Conservation (phyloP, 2,329 filamentous ascomycete species). For the Pseudogymnoascus sp. region DNA sequence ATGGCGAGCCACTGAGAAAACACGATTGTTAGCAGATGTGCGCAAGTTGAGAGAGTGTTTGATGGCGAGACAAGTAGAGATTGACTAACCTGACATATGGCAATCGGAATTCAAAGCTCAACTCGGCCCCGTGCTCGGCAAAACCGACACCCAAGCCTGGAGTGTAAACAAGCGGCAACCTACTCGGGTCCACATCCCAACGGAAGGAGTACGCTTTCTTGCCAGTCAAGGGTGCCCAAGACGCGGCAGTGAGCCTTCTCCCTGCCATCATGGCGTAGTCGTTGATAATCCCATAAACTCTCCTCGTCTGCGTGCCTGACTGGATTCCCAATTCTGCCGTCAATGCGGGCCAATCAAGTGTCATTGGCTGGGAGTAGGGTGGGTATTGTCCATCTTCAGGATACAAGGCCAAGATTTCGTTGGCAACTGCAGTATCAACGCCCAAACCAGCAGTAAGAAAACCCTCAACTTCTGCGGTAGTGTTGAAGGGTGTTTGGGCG, state of each 20-base stretch:
- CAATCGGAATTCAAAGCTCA: conserved; percentile 11
- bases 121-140: conserved; percentile 13
- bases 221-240: conserved; percentile 1
- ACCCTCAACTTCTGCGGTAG: neutral
- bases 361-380: conserved; percentile 13
- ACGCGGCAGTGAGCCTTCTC: neutral
- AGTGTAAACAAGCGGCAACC: conserved; percentile 12
- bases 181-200: conserved; percentile 11
- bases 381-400: conserved; percentile 12
- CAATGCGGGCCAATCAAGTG: conserved; percentile 9
- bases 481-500: neutral
- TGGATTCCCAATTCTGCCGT: neutral
- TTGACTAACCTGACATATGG: conserved; percentile 9
- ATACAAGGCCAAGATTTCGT: conserved; percentile 10
- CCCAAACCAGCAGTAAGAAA: conserved; percentile 30
- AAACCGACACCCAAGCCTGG: conserved; percentile 14
- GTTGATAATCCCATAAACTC: conserved; percentile 3
- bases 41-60: neutral
- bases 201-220: conserved; percentile 13
- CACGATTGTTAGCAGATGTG: neutral
- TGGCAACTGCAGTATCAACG: conserved; percentile 37
- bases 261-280: conserved; percentile 1
- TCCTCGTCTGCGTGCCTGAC: conserved; percentile 9
- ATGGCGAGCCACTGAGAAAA: neutral
- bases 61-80: neutral